Conservation (phyloP, 2,329 filamentous ascomycete species). For the Coniochaeta hoffmannii region DNA sequence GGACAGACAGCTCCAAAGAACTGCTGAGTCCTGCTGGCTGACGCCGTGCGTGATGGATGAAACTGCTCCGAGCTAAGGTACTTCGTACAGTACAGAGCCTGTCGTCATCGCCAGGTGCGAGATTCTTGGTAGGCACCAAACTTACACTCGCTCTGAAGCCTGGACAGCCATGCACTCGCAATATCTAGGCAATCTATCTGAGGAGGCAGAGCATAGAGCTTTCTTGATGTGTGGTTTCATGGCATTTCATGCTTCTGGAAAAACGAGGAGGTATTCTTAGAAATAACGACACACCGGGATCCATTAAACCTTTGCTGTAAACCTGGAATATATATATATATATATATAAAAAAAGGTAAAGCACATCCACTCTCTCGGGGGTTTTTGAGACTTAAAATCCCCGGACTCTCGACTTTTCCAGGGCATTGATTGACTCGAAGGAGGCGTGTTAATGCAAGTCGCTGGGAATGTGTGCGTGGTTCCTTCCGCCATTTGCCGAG, state of each 20-base stretch:
- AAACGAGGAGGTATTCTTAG: background rate
- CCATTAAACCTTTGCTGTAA: background rate
- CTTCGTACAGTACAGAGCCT: no score
- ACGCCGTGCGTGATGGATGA: no score
- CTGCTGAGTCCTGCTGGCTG: no score
- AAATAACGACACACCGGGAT: background rate
- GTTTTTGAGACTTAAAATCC: background rate
- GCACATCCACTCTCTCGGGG: background rate
- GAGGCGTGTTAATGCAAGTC: background rate
- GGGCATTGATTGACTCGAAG: background rate
- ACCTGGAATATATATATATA: background rate
- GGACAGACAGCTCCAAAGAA: no score
- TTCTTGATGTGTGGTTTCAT: background rate
- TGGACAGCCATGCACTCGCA: no score
- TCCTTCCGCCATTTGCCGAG: background rate
- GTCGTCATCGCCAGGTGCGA: no score
- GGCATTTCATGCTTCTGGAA: background rate
- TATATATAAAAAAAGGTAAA: background rate
- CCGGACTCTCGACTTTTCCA: background rate
- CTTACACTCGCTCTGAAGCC: no score
- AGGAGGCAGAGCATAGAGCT: background rate
- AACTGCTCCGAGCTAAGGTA: no score
- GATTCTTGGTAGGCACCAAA: no score
- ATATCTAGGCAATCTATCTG: constrained; percentile 3
- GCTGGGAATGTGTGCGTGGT: background rate